Conservation (phyloP, 371 early-diverging fungal genomes). For the Lichtheimia ramosa region DNA sequence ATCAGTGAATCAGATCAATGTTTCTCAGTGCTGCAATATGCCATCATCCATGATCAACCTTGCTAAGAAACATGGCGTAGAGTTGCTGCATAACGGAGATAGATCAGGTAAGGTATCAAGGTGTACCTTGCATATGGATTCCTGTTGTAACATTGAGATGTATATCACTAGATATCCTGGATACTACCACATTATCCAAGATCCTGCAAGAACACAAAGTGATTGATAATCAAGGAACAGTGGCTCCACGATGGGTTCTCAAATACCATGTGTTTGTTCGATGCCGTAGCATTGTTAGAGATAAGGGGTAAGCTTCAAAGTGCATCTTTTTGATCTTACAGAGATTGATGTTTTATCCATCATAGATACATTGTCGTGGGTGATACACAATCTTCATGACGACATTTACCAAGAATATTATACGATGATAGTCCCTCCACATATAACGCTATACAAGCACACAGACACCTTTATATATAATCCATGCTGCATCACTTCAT, state of each 20-base stretch:
- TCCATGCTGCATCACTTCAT: no score
- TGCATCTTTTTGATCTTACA: background rate
- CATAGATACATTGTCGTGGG: slow-evolving; percentile 41
- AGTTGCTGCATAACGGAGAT: slow-evolving; percentile 54
- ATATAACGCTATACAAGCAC: no score
- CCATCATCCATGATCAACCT: slow-evolving; percentile 47
- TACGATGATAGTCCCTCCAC: no score
- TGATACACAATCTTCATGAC: slow-evolving; percentile 11
- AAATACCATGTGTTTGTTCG: slow-evolving; percentile 58
- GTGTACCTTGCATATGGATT: background rate
- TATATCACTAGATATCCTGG: slow-evolving; percentile 29
- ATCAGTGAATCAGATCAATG: slow-evolving; percentile 26
- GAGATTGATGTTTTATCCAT: background rate
- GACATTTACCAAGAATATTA: no score
- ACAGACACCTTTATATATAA: no score
- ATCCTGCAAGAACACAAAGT: slow-evolving; percentile 30
- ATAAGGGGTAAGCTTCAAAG: slow-evolving; percentile 48
- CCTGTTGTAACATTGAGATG: background rate
- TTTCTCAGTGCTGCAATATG: slow-evolving; percentile 46
- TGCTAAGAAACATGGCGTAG: slow-evolving; percentile 45
- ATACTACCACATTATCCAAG: slow-evolving; percentile 27
- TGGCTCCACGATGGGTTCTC: slow-evolving; percentile 48
- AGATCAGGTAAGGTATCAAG: slow-evolving; percentile 31
- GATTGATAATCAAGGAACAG: slow-evolving; percentile 8
- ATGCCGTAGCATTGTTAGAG: slow-evolving; percentile 48